Evolutionary conservation across 768 basidiomycete genomes (phyloP), one percentile per base, ranked within the genome.

Genomic region (Lyophyllum decastes): DNA sequence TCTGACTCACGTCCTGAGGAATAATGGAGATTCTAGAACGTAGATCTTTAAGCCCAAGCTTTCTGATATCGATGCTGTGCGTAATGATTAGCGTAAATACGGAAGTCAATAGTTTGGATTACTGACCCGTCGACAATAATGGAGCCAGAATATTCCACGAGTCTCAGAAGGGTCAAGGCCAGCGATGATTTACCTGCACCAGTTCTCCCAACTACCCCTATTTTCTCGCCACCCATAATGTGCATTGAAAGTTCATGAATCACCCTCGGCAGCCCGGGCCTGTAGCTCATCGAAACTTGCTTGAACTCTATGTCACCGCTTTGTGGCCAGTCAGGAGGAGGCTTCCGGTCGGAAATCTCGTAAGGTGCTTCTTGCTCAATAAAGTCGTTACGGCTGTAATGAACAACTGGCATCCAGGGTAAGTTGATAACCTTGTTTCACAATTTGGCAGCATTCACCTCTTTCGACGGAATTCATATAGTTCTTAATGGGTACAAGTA

Each of bases 191-290:
- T 84, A 21, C 84, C 85, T 0, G 84, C 83, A 1, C 86, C 88
- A 40, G 77, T 79, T 61, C 76, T 70, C 49, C 89, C 89, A 9
- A 92, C 89, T 35, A 92, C 82, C 14, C 89, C 90, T 54, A 92
- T 85, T 74, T 90, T 90, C 71, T 93, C 89, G 0, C 87, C 86
- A 0, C 81, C 82, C 2, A 74, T 70, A 45, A 92, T 81, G n/a
- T 72, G 72, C 62, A 92, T 47, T 4, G 81, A 80, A 19, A 92
- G 74, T 0, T 83, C 83, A 62, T 86, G 85, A 35, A 93, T 76
- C 2, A 92, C 89, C 14, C 82, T 79, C 0, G 90, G 89, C n/a
- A 92, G 74, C 3, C 86, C 88, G 0, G 84, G 80, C 21, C 91
- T 75, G 66, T 94, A 92, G 17, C 76, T 74, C 82, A 88, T 81